Evolutionary conservation across 371 early-diverging fungal species (phyloP).

Genomic region (Batrachochytrium dendrobatidis): DNA sequence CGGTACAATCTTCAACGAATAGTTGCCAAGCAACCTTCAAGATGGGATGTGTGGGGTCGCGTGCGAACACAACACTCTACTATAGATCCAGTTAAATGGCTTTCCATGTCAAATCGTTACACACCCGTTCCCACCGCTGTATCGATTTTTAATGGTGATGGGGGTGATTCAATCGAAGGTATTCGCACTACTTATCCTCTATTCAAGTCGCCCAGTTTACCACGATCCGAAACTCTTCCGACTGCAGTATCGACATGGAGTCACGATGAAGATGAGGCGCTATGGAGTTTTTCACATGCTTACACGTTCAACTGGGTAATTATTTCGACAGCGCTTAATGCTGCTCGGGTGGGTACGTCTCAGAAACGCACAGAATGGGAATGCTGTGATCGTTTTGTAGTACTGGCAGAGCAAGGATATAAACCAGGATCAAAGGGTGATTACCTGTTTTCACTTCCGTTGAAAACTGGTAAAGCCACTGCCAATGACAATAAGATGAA

Average conservation of each 20-base stretch:
- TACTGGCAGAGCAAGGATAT: conserved; percentile 21
- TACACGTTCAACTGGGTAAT: conserved; percentile 65
- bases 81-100: conserved; percentile 1
- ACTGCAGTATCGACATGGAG: conserved; percentile 52
- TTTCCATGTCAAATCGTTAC: background rate
- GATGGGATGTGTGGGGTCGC: conserved; percentile 25
- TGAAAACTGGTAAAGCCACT: background rate
- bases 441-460: conserved; percentile 24
- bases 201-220: no score
- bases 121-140: background rate
- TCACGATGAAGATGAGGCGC: conserved; percentile 59
- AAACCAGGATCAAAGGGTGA: conserved; percentile 17
- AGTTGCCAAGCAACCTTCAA: conserved; percentile 14
- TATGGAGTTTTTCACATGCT: conserved; percentile 48
- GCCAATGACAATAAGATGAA: conserved; percentile 11
- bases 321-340: conserved; percentile 51
- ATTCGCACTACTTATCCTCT: background rate
- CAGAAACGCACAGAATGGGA: conserved; percentile 62
- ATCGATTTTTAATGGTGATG: background rate
- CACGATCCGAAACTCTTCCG: no score
- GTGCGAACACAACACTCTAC: conserved; percentile 4
- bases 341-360: conserved; percentile 44
- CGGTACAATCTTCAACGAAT: conserved; percentile 9
- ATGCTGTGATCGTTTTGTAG: conserved; percentile 50
- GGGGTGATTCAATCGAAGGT: background rate